phyloP scores from a whole-genome alignment of 108 stramenopile genomes.

The Tribonema minus region DNA sequence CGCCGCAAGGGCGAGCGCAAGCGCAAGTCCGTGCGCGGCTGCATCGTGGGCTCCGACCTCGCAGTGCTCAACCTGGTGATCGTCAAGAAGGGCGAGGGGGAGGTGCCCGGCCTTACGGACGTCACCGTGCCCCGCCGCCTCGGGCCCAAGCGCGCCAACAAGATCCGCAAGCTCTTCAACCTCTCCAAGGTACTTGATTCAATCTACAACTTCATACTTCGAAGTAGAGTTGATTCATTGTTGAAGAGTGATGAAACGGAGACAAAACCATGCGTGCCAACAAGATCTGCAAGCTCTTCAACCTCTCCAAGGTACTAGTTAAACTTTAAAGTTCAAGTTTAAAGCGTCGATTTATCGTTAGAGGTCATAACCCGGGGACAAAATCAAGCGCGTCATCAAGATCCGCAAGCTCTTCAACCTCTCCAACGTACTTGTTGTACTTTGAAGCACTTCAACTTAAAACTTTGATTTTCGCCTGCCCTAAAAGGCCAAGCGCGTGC shows the following conservation, averaged over 20 bases:
- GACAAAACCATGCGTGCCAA: conserved; percentile 99
- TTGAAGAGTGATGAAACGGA: no score
- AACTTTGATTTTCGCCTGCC: no score
- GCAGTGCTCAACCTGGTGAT: conserved; percentile 97
- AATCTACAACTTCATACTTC: not conserved
- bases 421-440: conserved; percentile 74
- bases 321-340: not conserved
- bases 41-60: conserved; percentile 97
- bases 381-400: conserved; percentile 99
- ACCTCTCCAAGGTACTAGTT: conserved; percentile 87
- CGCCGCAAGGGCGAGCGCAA: conserved; percentile 97
- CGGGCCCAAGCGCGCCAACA: conserved; percentile 99
- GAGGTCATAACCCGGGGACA: no score
- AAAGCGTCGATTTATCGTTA: no score
- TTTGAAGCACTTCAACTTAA: not conserved
- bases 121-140: conserved; percentile 86
- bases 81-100: conserved; percentile 83
- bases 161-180: conserved; percentile 99
- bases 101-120: conserved; percentile 90
- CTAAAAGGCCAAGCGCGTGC: no score
- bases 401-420: conserved; percentile 99
- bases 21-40: conserved; percentile 98
- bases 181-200: conserved; percentile 67
- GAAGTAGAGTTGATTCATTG: no score
- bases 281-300: conserved; percentile 99